phyloP scores from a whole-genome alignment of 768 basidiomycete species.

The Russula virescens region DNA sequence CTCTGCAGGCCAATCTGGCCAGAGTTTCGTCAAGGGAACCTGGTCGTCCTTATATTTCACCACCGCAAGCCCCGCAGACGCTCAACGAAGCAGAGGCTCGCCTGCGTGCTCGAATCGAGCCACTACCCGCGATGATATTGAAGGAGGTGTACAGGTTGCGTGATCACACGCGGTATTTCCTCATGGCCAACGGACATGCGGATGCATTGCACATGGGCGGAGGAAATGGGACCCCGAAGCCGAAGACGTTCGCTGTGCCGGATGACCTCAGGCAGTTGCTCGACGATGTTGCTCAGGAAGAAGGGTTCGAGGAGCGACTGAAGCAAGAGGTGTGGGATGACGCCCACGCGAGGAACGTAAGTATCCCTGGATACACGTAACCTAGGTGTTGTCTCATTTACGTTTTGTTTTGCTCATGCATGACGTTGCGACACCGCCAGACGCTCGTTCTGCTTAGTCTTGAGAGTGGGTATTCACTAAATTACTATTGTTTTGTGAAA shows the following conservation, averaged over 20 bases:
- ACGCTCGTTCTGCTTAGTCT: slow-evolving; percentile 41
- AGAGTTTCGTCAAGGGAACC: slow-evolving; percentile 3
- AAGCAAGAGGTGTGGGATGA: slow-evolving; percentile 42
- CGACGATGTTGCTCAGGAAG: slow-evolving; percentile 37
- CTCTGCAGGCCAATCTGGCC: slow-evolving; percentile 7
- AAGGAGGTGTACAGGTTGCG: slow-evolving; percentile 36
- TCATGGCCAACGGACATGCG: slow-evolving; percentile 23
- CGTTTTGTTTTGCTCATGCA: neutral
- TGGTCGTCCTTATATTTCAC: neutral
- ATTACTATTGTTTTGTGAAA: neutral
- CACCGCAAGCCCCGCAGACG: neutral
- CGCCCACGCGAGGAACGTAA: slow-evolving; percentile 38
- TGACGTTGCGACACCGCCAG: slow-evolving; percentile 25
- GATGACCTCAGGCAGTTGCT: slow-evolving; percentile 34
- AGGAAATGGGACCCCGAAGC: slow-evolving; percentile 3
- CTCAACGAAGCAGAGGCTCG: slow-evolving; percentile 17
- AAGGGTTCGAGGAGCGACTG: slow-evolving; percentile 30
- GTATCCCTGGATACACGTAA: slow-evolving; percentile 9
- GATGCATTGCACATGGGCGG: slow-evolving; percentile 8
- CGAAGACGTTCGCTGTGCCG: slow-evolving; percentile 20
- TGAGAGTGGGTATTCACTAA: slow-evolving; percentile 36
- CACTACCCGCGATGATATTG: slow-evolving; percentile 37
- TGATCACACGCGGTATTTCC: slow-evolving; percentile 36
- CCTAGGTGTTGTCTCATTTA: neutral
- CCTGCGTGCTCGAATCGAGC: slow-evolving; percentile 33